A percentile compares a stretch with the other conserved stretches of the same genome.
phyloP scores from a whole-genome alignment of 495 filamentous ascomycete species.

The Talaromyces wortmannii region DNA sequence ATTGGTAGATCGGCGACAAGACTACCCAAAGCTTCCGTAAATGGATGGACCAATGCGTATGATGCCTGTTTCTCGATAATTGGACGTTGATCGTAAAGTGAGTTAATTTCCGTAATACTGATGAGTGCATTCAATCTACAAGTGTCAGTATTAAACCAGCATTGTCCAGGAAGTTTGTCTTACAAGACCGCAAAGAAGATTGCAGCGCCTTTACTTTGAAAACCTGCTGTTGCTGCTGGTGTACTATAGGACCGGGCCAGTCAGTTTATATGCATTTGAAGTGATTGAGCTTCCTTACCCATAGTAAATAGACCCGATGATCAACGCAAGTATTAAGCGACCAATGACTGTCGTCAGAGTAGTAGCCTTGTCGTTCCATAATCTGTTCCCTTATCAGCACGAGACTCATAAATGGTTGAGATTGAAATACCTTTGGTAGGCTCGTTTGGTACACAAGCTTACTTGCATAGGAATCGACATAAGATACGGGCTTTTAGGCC shows the following conservation, averaged over 20 bases:
- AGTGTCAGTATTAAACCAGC: background rate
- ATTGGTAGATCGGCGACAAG: slow-evolving; percentile 48
- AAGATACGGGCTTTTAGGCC: slow-evolving; percentile 37
- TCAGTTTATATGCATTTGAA: background rate
- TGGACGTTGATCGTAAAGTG: slow-evolving; percentile 45
- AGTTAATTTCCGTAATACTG: slow-evolving; percentile 47
- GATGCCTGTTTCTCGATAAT: slow-evolving; percentile 55
- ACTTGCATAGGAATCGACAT: slow-evolving; percentile 41
- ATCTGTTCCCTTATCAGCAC: slow-evolving; percentile 12
- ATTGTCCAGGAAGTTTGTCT: slow-evolving; percentile 7
- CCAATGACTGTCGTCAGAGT: slow-evolving; percentile 71
- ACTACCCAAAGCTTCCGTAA: slow-evolving; percentile 46
- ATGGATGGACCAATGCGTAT: slow-evolving; percentile 54
- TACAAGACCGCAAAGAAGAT: slow-evolving; percentile 81
- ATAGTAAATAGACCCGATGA: slow-evolving; percentile 84
- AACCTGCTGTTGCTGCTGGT: slow-evolving; percentile 50
- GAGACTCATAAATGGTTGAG: background rate
- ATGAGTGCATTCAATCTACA: slow-evolving; percentile 49
- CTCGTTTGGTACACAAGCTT: slow-evolving; percentile 40
- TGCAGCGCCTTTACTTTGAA: slow-evolving; percentile 75
- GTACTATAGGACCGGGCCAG: slow-evolving; percentile 15
- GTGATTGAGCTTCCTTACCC: slow-evolving; percentile 37
- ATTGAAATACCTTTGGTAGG: slow-evolving; percentile 29
- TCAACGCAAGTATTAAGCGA: slow-evolving; percentile 72
- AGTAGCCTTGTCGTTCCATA: slow-evolving; percentile 70